Percentiles rank a stretch among this genome's conserved stretches.
Conservation (phyloP, 1,284 basidiomycete genomes). For the Phlebopus sp. region DNA sequence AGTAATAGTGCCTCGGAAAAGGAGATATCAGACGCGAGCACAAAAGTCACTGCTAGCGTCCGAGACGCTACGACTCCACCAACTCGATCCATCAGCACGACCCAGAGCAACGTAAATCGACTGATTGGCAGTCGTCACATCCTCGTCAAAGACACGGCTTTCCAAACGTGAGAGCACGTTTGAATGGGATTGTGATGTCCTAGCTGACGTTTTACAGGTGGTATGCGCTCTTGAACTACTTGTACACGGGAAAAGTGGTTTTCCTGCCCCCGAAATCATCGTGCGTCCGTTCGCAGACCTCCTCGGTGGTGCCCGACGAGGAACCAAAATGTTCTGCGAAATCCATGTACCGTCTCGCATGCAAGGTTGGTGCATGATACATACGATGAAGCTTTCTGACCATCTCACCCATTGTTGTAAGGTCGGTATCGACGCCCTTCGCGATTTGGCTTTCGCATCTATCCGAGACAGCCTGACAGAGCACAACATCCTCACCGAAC, state of each 20-base stretch:
- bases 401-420: neutral
- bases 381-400: too few species aligned
- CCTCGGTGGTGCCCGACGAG: neutral
- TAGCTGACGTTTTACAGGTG: conserved; percentile 1
- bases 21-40: neutral
- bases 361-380: conserved; percentile 5
- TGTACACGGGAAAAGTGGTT: conserved; percentile 10
- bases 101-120: neutral
- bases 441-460: conserved; percentile 3
- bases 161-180: conserved; percentile 4
- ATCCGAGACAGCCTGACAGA: conserved; percentile 5
- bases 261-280: conserved; percentile 11
- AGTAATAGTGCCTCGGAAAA: neutral
- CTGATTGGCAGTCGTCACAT: conserved; percentile 1
- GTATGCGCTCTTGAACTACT: conserved; percentile 13
- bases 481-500: conserved; percentile 10
- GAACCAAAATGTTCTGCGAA: conserved; percentile 13
- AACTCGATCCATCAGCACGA: neutral
- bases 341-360: conserved; percentile 17
- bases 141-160: conserved; percentile 11
- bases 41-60: neutral
- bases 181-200: neutral
- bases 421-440: conserved; percentile 8
- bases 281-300: neutral
- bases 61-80: neutral